Base-by-base conservation (phyloP, 2,329 filamentous ascomycete genomes). In the Scedosporium aurantiacum region DNA sequence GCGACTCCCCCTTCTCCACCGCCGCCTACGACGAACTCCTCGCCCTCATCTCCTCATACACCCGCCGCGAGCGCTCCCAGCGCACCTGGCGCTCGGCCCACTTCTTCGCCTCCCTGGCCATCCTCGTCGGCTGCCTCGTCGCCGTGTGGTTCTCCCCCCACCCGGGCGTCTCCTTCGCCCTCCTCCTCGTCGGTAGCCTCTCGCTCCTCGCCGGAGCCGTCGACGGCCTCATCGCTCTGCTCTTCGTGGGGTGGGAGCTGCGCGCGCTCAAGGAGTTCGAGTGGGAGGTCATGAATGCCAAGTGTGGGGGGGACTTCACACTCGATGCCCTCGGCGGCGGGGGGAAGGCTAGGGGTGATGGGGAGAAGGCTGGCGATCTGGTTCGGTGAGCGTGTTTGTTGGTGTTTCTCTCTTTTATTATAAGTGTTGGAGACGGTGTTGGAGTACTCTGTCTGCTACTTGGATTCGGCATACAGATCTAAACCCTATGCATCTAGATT, bases 161-260 rank as follows among this genome's bases (percentile, higher is more conserved):
- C 61, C 87, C 88, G 63, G 95, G 85, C 65, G 86, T 94, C 5
- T 78, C 88, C 0, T 97, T 97, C 70, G 77, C 94, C 7, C 78
- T 97, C 58, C 84, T 91, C 74, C 74, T 97, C 2, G 70, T 96
- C 21, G 89, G 88, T 70, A 91, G 87, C n/a, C 72, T 97, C 16
- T 84, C 86, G 2, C 79, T 97, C 40, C 82, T 82, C 16, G 85
- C 86, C 3, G 93, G 93, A 0, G 82, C 91, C 2, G 71, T 97
- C 21, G 90, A 97, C 70, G 92, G 93, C 0, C 74, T 97, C 47
- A 89, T 97, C 71, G 89, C 91, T 0, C 81, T 94, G 0, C 73
- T 97, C 57, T 99, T 99, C 71, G 87, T 96, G 63, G 86, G 88
- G 10, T 86, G 85, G 63, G 94, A 99, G 75, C 74, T 97, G 63